Base-by-base conservation (phyloP, 257 asterid genomes). In the Petrea volubilis region DNA sequence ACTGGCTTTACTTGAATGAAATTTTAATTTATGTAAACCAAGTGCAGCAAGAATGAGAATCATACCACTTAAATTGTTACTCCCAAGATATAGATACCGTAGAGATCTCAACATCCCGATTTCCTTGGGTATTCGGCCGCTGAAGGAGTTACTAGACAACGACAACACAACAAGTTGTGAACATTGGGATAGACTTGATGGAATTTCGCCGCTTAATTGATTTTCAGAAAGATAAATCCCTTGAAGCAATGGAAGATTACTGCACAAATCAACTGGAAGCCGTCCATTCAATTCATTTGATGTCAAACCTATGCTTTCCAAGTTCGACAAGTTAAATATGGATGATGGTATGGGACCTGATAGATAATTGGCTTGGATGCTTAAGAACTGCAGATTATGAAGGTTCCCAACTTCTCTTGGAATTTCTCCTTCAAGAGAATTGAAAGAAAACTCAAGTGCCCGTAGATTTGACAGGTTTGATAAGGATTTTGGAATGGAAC, bases 111-210 rank as follows among this genome's bases (percentile, higher is more conserved):
- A 73, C 46, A 81, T 84, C 10, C 75, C 81, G 12, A 81, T 67
- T 71, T 78, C 81, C 52, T 38, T 67, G 5, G 84, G 88, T 21
- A 84, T 62, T 41, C 71, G 60, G 27, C 85, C 81, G 20, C 67
- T 58, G 31, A 81, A 64, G 10, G 58, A 47, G 73, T 81, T 74
- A 31, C 46, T 55, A n/a, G 60, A 49, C n/a, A 67, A 43, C 14
- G 40, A 5, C 50, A 78, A 33, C n/a, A 29, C 38, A 46, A 44
- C 74, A 60, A 81, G 79, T 36, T 46, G 46, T 18, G 76, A 55
- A 46, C 78, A 79, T 47, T 57, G n/a, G n/a, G n/a, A n/a, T n/a
- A n/a, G n/a, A n/a, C n/a, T n/a, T n/a, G n/a, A n/a, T n/a, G n/a
- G n/a, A n/a, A n/a, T n/a, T n/a, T n/a, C n/a, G n/a, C n/a, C n/a